Percentiles rank a stretch among this genome's conserved stretches.
Conservation (phyloP, 2,329 filamentous ascomycete species). For the Fonsecaea multimorphosa region DNA sequence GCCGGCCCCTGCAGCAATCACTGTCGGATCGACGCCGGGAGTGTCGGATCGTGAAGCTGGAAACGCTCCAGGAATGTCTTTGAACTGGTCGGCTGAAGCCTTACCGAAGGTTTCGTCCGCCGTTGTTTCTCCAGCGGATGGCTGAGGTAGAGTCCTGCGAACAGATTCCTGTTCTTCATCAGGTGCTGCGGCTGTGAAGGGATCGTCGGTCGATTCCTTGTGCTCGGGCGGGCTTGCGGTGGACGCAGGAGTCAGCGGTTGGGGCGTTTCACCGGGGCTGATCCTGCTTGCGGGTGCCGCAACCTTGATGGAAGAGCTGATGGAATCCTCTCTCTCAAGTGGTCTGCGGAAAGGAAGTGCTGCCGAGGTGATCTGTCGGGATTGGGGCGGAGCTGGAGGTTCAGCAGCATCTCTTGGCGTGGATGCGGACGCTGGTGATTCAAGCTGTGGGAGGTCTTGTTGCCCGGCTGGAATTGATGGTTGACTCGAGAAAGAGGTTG, state of each 20-base stretch:
- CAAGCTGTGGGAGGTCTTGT: constrained; percentile 50
- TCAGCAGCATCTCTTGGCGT: constrained; percentile 39
- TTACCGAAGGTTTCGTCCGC: constrained; percentile 33
- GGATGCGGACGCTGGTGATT: constrained; percentile 43
- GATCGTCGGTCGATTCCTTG: constrained; percentile 33
- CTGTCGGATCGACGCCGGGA: constrained; percentile 21
- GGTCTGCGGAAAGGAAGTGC: constrained; percentile 72
- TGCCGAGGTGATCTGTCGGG: constrained; percentile 77
- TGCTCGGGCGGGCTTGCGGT: constrained; percentile 40
- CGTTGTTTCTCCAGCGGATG: constrained; percentile 10
- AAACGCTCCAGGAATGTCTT: constrained; percentile 58
- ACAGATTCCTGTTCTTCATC: constrained; percentile 40
- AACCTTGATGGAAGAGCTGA: constrained; percentile 78
- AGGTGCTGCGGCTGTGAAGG: constrained; percentile 35
- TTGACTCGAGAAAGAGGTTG: constrained; percentile 62
- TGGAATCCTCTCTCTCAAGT: constrained; percentile 64
- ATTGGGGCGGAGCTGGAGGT: constrained; percentile 70
- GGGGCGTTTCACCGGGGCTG: constrained; percentile 58
- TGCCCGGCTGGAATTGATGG: constrained; percentile 59
- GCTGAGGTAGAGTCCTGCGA: constrained; percentile 32
- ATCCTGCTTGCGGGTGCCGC: constrained; percentile 73
- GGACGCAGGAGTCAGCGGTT: constrained; percentile 52
- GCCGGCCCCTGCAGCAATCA: constrained; percentile 26
- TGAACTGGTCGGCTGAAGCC: constrained; percentile 26
- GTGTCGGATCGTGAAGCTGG: constrained; percentile 44